Percentiles rank a stretch among this genome's conserved stretches.
Conservation (phyloP, 371 early-diverging fungal species). For the Rhizopus microsporus region DNA sequence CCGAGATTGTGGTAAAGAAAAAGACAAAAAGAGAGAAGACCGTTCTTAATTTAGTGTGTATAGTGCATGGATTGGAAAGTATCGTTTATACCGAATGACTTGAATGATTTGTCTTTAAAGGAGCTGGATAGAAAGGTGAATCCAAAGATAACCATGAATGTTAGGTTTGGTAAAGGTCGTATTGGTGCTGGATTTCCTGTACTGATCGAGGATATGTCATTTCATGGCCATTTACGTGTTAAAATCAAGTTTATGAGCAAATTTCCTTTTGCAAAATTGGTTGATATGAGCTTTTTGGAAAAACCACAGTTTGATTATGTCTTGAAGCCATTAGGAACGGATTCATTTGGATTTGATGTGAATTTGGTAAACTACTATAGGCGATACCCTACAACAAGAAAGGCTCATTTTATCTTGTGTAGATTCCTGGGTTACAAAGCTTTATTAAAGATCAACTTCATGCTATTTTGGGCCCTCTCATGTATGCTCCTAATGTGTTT, state of each 20-base stretch:
- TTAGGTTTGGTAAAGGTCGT: conserved; percentile 87
- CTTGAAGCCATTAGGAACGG: conserved; percentile 90
- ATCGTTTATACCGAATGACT: conserved; percentile 83
- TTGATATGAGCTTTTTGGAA: conserved; percentile 89
- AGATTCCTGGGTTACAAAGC: conserved; percentile 80
- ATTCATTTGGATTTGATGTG: conserved; percentile 86
- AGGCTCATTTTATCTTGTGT: background rate
- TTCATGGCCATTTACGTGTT: conserved; percentile 82
- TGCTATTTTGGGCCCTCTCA: conserved; percentile 74
- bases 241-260: conserved; percentile 83
- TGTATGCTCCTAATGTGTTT: conserved; percentile 86
- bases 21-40: background rate
- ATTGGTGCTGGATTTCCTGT: conserved; percentile 94
- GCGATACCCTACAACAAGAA: background rate
- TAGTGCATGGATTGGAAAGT: conserved; percentile 92
- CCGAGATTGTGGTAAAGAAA: conserved; percentile 74
- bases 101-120: conserved; percentile 64
- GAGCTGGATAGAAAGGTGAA: conserved; percentile 73
- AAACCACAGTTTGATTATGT: conserved; percentile 92
- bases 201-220: conserved; percentile 90
- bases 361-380: conserved; percentile 52
- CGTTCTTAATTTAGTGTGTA: background rate
- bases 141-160: conserved; percentile 89
- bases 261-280: conserved; percentile 87
- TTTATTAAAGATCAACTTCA: conserved; percentile 83